Conservation (phyloP, 208 protist genomes). For the Leishmania lainsoni region DNA sequence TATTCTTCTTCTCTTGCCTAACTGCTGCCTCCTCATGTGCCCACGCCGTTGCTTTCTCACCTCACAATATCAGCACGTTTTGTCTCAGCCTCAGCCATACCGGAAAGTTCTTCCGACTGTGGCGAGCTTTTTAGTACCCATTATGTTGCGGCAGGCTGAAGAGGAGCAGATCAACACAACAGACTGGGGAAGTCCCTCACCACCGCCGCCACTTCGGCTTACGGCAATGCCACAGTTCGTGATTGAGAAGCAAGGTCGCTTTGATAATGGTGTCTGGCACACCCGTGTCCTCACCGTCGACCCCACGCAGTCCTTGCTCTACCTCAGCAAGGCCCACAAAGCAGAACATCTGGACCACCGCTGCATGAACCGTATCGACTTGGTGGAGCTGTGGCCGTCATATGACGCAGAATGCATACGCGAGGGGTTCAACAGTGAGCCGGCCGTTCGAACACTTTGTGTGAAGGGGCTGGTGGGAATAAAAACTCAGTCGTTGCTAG, state of each 20-base stretch:
- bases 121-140: not conserved
- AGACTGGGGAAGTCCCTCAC: too few species aligned
- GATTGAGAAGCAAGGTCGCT: constrained; percentile 28
- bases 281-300: constrained; percentile 26
- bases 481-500: not conserved
- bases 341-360: constrained; percentile 11
- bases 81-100: not conserved
- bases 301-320: not conserved
- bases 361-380: constrained; percentile 25
- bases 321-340: constrained; percentile 20
- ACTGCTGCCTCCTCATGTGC: not conserved
- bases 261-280: constrained; percentile 12
- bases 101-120: not conserved
- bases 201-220: constrained; percentile 1
- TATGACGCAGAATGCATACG: not conserved
- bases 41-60: not conserved
- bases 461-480: constrained; percentile 23
- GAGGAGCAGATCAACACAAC: not conserved
- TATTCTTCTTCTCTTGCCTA: not conserved
- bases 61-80: not conserved
- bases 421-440: constrained; percentile 4
- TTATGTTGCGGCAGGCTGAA: not conserved
- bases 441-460: constrained; percentile 18
- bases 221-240: constrained; percentile 4
- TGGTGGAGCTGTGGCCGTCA: constrained; percentile 16